phyloP scores from a whole-genome alignment of 1,139 yeast species.

The Magnusiomyces starmeri region DNA sequence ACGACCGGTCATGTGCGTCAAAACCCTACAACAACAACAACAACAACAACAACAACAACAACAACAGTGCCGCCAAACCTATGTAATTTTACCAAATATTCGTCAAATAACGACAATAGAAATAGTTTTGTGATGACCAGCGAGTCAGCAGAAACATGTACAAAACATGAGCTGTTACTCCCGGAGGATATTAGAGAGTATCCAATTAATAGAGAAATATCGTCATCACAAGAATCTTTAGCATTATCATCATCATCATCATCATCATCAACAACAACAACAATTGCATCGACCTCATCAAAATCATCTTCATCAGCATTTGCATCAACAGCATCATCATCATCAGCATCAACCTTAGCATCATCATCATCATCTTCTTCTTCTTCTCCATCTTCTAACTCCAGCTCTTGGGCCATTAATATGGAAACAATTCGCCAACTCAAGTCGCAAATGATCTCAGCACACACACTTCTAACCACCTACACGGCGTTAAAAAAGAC shows the following conservation, averaged over 20 bases:
- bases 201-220: not conserved
- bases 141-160: too few relatives aligned
- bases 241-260: not conserved
- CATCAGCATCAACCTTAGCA: not conserved
- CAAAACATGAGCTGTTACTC: not conserved
- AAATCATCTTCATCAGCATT: not conserved
- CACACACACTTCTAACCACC: constrained; percentile 11
- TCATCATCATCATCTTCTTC: not conserved
- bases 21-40: too few relatives aligned
- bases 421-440: not conserved
- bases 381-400: too few relatives aligned
- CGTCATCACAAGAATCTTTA: too few relatives aligned
- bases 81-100: too few relatives aligned
- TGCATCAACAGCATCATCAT: not conserved
- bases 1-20: not conserved
- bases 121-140: too few relatives aligned
- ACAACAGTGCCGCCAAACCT: too few relatives aligned
- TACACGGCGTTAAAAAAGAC: constrained; percentile 11
- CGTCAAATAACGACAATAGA: too few relatives aligned
- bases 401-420: too few relatives aligned
- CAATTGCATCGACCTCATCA: not conserved
- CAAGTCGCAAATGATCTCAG: constrained; percentile 11
- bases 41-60: too few relatives aligned
- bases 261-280: not conserved
- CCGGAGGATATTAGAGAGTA: not conserved